Evolutionary conservation across 192 early-diverging fungal species (phyloP), one percentile per base, ranked within the genome.

Genomic region (Backusella luteola): DNA sequence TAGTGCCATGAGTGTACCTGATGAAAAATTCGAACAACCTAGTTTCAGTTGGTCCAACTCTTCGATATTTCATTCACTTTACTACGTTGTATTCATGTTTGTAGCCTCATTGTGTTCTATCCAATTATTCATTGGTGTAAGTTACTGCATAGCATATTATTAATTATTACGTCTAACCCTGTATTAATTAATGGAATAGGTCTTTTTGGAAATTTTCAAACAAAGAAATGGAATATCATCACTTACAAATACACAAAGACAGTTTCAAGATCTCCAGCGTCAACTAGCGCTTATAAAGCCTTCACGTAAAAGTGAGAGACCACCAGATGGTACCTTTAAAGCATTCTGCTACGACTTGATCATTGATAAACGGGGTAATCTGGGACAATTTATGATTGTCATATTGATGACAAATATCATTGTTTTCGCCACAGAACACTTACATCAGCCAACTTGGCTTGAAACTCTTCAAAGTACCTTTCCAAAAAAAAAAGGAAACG

Each of bases 81-180:
- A 71, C 63, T 80, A 80, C 15, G 38, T 80, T 32, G 68, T 41
- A 4, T 80, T 80, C 38, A 80, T 80, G 78, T 80, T 80, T 52
- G 19, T 76, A 29, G 72, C 74, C 11, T 80, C 78, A 29, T 34
- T 80, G 7, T 80, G 74, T 38, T 66, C 74, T 12, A 66, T 80
- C 26, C 78, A 80, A n/a, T 19, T 80, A 5, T 80, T 80, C 36
- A 80, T 80, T 44, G 78, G 78, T 67, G 78, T 80, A 80, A 74
- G 74, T 39, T 3, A 12, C 8, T 39, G 38, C 9, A 39, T 12
- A 39, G 1, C 11, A 8, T 11, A 67, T 39, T 73, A 35, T 69
- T 26, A 29, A 32, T 34, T 38, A 29, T 53, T 11, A 21, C 17
- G 7, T 23, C 4, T 8, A 56, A 23, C 1, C 19, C 3, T 56